Conservation (phyloP, 805 yeast genomes). For the Teunomyces barrocoloradensis region DNA sequence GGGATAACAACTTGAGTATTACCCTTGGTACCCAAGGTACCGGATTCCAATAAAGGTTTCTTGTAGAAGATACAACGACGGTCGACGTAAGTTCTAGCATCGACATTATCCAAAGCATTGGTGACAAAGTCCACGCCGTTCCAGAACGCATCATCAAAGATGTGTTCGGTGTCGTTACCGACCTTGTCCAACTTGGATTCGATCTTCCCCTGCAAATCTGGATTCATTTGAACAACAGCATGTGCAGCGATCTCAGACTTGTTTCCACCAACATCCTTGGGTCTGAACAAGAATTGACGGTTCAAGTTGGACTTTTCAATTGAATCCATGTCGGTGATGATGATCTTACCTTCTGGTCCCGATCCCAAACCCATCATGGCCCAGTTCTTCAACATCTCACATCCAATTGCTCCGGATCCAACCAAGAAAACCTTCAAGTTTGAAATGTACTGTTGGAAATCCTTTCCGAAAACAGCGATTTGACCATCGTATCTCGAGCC, state of each 20-base stretch:
- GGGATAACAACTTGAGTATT: constrained; percentile 97
- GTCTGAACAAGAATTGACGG: constrained; percentile 93
- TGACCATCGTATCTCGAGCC: constrained; percentile 90
- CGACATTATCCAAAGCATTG: constrained; percentile 95
- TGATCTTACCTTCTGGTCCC: constrained; percentile 82
- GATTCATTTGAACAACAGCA: constrained; percentile 85
- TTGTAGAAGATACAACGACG: constrained; percentile 92
- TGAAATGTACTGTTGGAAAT: constrained; percentile 68
- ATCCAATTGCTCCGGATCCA: constrained; percentile 98
- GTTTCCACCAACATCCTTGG: constrained; percentile 88
- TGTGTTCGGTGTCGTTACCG: constrained; percentile 86
- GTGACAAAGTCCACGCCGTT: constrained; percentile 79
- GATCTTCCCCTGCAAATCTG: constrained; percentile 75
- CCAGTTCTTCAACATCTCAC: constrained; percentile 98
- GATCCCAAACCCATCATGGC: constrained; percentile 94
- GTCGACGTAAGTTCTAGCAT: constrained; percentile 96
- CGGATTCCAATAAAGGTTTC: constrained; percentile 91
- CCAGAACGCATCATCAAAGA: constrained; percentile 89
- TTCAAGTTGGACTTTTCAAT: constrained; percentile 95
- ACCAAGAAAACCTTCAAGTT: constrained; percentile 85
- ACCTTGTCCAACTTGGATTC: constrained; percentile 81
- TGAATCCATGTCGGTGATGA: constrained; percentile 89
- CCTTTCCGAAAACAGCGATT: constrained; percentile 88
- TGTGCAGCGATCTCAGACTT: constrained; percentile 88
- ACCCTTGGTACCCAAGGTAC: constrained; percentile 98